Percentiles rank a stretch among this genome's conserved stretches.
Conservation (phyloP, 768 basidiomycete species). For the Rubroboletus pulcherrimus region DNA sequence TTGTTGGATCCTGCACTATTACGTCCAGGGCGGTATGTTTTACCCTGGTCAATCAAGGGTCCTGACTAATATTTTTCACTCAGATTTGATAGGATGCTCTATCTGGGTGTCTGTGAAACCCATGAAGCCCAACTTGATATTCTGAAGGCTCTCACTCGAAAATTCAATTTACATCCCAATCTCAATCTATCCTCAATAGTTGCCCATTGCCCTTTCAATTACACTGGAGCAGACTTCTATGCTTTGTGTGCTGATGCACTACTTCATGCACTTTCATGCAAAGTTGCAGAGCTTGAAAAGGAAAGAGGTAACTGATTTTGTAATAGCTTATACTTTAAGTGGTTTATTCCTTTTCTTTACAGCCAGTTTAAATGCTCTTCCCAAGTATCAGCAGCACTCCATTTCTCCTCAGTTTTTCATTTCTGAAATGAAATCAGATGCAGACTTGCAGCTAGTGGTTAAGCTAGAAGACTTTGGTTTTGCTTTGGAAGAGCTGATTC, state of each 20-base stretch:
- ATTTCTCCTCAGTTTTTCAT: conserved; percentile 90
- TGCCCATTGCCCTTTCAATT: conserved; percentile 81
- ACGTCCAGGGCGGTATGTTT: conserved; percentile 74
- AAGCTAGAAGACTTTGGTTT: conserved; percentile 67
- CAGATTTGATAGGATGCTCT: conserved; percentile 96
- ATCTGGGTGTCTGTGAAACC: conserved; percentile 86
- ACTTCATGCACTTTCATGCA: conserved; percentile 89
- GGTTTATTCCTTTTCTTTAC: neutral
- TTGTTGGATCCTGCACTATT: conserved; percentile 85
- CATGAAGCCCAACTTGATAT: conserved; percentile 85
- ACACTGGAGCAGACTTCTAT: conserved; percentile 97
- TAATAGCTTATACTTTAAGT: neutral
- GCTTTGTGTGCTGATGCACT: conserved; percentile 96
- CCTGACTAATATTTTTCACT: neutral
- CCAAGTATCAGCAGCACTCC: conserved; percentile 46
- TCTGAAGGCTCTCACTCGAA: conserved; percentile 84
- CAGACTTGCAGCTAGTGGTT: conserved; percentile 76
- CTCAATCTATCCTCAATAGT: conserved; percentile 65
- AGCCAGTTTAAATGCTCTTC: conserved; percentile 43
- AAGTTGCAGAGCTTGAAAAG: conserved; percentile 72
- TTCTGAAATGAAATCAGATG: conserved; percentile 67
- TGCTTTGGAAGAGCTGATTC: conserved; percentile 68
- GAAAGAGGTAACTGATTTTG: conserved; percentile 52
- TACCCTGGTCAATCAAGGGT: neutral
- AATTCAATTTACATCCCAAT: conserved; percentile 75